These are phyloP conservation scores for Yamadazyma laniorum DNA, from an alignment of 805 yeast species.

Conservation along the genomic window DNA sequence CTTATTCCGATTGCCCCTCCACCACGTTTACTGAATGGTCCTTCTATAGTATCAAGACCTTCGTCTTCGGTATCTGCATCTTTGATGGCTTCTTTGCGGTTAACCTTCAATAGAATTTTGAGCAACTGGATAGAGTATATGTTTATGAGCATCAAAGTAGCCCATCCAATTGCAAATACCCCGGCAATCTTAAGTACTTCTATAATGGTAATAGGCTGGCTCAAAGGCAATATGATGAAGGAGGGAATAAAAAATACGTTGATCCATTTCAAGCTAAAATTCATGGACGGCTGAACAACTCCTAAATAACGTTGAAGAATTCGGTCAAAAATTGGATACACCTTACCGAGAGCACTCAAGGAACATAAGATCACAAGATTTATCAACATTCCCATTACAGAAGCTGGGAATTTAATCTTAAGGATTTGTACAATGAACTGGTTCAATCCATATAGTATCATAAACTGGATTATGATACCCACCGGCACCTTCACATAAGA, in stretches of 20 bases:
- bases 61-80: constrained; percentile 1
- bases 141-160: constrained; percentile 45
- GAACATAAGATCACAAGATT: constrained; percentile 47
- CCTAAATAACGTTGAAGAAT: constrained; percentile 30
- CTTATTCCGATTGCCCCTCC: too few species aligned
- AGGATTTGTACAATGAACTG: constrained; percentile 41
- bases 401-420: constrained; percentile 61
- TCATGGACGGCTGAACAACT: constrained; percentile 58
- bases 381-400: constrained; percentile 68
- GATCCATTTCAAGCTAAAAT: constrained; percentile 73
- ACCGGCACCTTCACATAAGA: constrained; percentile 48
- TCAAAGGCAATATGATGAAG: constrained; percentile 66
- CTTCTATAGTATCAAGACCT: constrained; percentile 1
- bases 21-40: constrained; percentile 18
- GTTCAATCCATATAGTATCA: constrained; percentile 54
- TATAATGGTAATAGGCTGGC: constrained; percentile 59
- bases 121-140: constrained; percentile 36
- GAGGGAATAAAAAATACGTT: constrained; percentile 77
- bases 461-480: constrained; percentile 46
- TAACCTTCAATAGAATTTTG: constrained; percentile 17
- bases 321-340: constrained; percentile 16
- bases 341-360: constrained; percentile 25
- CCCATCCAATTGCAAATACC: constrained; percentile 65
- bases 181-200: constrained; percentile 76
- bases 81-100: constrained; percentile 1